Conservation (phyloP, 805 yeast species). For the Metschnikowia cubensis region DNA sequence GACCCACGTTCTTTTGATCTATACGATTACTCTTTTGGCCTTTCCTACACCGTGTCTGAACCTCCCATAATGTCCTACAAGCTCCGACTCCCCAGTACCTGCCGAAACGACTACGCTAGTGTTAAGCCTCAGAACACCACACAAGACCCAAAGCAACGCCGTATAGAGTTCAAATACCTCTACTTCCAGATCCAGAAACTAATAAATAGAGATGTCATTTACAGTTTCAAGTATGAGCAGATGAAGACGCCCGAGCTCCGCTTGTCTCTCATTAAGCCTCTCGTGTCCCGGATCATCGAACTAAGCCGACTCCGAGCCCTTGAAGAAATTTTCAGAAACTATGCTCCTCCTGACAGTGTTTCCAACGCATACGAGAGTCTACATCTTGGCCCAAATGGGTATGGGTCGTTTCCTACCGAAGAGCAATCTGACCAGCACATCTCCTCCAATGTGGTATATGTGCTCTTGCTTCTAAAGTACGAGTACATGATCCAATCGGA, state of each 20-base stretch:
- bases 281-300: constrained; percentile 37
- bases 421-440: constrained; percentile 17
- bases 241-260: constrained; percentile 49
- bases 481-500: constrained; percentile 40
- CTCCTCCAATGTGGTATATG: constrained; percentile 27
- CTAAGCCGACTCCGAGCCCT: constrained; percentile 35
- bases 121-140: constrained; percentile 2
- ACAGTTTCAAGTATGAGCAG: constrained; percentile 49
- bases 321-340: constrained; percentile 26
- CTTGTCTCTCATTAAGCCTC: constrained; percentile 44
- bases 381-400: constrained; percentile 18
- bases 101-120: constrained; percentile 5
- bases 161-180: constrained; percentile 35
- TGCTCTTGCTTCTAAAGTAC: constrained; percentile 32
- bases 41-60: neutral
- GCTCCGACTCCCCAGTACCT: constrained; percentile 1
- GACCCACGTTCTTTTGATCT: too few species aligned
- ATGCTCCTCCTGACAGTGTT: constrained; percentile 5
- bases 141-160: constrained; percentile 16
- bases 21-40: too few species aligned
- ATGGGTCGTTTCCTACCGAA: constrained; percentile 7
- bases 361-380: constrained; percentile 15
- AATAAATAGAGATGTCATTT: constrained; percentile 38
- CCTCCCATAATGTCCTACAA: neutral
- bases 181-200: constrained; percentile 41